phyloP scores from a whole-genome alignment of 257 asterid genomes.

The Apocynum venetum region DNA sequence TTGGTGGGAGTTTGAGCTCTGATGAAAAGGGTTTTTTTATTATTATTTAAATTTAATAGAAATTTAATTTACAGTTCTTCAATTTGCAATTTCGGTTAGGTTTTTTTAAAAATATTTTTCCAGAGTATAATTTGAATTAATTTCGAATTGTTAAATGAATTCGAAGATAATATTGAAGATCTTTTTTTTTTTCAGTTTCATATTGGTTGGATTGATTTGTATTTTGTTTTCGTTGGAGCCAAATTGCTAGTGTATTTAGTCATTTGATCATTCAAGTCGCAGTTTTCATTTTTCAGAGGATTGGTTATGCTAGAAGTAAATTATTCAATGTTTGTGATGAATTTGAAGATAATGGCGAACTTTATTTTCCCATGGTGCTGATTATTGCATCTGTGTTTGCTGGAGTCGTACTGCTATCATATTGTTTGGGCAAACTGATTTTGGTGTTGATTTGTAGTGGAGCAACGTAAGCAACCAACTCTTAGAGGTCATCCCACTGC shows the following conservation, averaged over 20 bases:
- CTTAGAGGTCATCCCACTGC: constrained; percentile 93
- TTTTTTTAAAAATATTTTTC: background rate
- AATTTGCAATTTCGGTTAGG: background rate
- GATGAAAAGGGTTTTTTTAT: background rate
- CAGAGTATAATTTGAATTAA: background rate
- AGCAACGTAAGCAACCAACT: constrained; percentile 77
- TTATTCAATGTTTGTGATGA: background rate
- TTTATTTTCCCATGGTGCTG: background rate
- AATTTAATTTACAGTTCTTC: background rate
- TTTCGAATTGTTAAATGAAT: background rate
- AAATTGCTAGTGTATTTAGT: background rate
- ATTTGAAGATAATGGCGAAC: background rate
- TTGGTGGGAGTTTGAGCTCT: background rate
- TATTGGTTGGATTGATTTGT: background rate
- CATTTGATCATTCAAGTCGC: too few relatives aligned
- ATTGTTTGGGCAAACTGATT: constrained; percentile 14
- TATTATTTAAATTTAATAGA: background rate
- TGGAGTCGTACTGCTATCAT: constrained; percentile 1
- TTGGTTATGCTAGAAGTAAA: background rate
- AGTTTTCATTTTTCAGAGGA: background rate
- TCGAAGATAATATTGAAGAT: background rate
- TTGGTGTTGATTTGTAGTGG: constrained; percentile 47
- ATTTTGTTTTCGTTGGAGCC: background rate
- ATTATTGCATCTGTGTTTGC: background rate
- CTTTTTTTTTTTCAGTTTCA: background rate